Base-by-base conservation (phyloP, 441 rosid species). In the Erodium trifolium region DNA sequence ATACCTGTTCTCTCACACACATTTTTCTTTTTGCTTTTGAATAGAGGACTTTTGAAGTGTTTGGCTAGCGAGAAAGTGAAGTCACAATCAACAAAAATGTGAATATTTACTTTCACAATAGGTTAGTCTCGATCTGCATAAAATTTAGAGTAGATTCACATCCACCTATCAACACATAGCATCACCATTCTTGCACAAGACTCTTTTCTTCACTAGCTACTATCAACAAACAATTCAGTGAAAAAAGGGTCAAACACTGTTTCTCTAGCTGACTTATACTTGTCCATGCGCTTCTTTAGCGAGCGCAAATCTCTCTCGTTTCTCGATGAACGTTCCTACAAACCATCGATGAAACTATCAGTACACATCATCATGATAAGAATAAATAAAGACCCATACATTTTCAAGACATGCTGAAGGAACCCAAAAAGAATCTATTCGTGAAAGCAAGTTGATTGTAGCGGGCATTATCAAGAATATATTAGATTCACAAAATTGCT, bases 211-310 rank as follows among this genome's bases (percentile, higher is more conserved):
- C 31, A 11, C 31, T 59, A 8, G 63, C 29, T 17, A 59, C 29
- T 18, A 12, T 79, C 78, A 65, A 72, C 73, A 51, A 86, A 53
- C 82, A 88, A 77, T 67, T 86, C 88, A 34, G 76, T 57, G 77
- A 89, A 88, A 80, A 89, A 86, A 63, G 87, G 85, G 78, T 95
- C 91, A 45, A 70, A 81, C 68, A 88, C 75, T 23, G 94, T 87
- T 70, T 94, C 94, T 76, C 78, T 89, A 63, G 95, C 90, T 31
- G 87, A 92, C 68, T 65, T 16, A 72, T 84, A 92, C 80, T 85
- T 81, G 75, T 88, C 91, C 65, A 92, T 73, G 17, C 88, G 81
- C 79, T 88, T 87, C 84, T 92, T 90, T 78, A 90, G 60, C 13
- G 96, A 86, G 63, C 88, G 77, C 71, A 94, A 60, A 39, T 92